These are phyloP conservation scores for Rhododendron ferrugineum DNA, from an alignment of 148 eudicot species.

Conservation along the genomic window DNA sequence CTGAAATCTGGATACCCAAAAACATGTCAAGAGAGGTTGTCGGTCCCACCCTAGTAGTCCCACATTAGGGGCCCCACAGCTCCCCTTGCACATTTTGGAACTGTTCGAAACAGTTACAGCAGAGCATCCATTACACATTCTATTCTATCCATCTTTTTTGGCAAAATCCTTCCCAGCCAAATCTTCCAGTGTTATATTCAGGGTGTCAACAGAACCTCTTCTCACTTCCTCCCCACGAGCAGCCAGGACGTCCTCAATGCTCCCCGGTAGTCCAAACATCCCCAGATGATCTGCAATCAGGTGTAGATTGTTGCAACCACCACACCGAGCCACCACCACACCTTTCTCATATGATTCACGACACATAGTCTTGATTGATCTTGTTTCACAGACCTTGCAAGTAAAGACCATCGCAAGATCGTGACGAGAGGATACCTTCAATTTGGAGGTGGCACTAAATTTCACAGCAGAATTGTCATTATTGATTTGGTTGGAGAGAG, in stretches of 20 bases:
- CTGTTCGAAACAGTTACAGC: background rate
- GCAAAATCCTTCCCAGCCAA: conserved; percentile 56
- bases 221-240: conserved; percentile 75
- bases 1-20: background rate
- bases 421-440: conserved; percentile 65
- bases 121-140: background rate
- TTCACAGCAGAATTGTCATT: conserved; percentile 18
- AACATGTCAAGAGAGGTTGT: background rate
- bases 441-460: conserved; percentile 30
- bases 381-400: conserved; percentile 77
- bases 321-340: conserved; percentile 79
- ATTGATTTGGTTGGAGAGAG: conserved; percentile 13
- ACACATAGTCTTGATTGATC: conserved; percentile 69
- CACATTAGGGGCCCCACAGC: background rate
- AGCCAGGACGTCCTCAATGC: conserved; percentile 70
- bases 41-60: background rate
- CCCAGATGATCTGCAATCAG: conserved; percentile 79
- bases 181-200: conserved; percentile 76
- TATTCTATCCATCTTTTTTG: conserved; percentile 4
- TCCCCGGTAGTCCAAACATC: conserved; percentile 76
- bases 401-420: conserved; percentile 86
- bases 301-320: conserved; percentile 77
- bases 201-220: conserved; percentile 56
- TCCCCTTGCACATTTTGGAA: background rate
- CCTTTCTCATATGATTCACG: conserved; percentile 89